Evolutionary conservation across 768 basidiomycete species (phyloP).

Genomic region (Scleroderma citrinum): DNA sequence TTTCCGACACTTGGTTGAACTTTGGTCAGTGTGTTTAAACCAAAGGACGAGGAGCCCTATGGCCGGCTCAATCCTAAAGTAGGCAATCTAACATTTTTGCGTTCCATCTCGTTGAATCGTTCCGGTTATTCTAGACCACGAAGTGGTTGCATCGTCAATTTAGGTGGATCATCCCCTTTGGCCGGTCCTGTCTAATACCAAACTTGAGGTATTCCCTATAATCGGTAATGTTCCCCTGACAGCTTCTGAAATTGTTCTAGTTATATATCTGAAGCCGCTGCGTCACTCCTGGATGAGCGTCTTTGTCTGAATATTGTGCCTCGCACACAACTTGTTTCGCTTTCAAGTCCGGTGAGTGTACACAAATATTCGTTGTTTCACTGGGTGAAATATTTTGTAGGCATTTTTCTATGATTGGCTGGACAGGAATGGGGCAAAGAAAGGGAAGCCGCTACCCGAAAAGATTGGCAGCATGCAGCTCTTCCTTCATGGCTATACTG

Average conservation of each 20-base stretch:
- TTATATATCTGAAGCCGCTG: constrained; percentile 87
- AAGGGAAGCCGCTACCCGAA: constrained; percentile 76
- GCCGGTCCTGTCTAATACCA: constrained; percentile 82
- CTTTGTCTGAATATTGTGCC: constrained; percentile 79
- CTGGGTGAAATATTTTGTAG: constrained; percentile 27
- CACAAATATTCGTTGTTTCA: not conserved
- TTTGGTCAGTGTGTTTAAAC: constrained; percentile 72
- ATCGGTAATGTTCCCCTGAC: not conserved
- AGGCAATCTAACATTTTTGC: constrained; percentile 1
- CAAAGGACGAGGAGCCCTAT: constrained; percentile 88
- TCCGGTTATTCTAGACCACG: constrained; percentile 48
- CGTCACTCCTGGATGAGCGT: constrained; percentile 73
- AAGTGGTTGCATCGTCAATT: constrained; percentile 90
- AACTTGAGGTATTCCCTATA: constrained; percentile 59
- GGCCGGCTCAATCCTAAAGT: constrained; percentile 85
- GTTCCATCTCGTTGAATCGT: not conserved
- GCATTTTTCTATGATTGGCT: constrained; percentile 94
- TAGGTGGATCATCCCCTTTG: constrained; percentile 87
- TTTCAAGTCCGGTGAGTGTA: constrained; percentile 58
- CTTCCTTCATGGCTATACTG: constrained; percentile 80
- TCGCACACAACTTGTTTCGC: constrained; percentile 73
- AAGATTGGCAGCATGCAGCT: constrained; percentile 91
- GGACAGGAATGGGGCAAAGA: constrained; percentile 74
- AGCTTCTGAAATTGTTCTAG: constrained; percentile 30
- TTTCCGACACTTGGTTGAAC: constrained; percentile 1